Evolutionary conservation across 2,329 filamentous ascomycete species (phyloP).

Genomic region (Diaporthe capsici): DNA sequence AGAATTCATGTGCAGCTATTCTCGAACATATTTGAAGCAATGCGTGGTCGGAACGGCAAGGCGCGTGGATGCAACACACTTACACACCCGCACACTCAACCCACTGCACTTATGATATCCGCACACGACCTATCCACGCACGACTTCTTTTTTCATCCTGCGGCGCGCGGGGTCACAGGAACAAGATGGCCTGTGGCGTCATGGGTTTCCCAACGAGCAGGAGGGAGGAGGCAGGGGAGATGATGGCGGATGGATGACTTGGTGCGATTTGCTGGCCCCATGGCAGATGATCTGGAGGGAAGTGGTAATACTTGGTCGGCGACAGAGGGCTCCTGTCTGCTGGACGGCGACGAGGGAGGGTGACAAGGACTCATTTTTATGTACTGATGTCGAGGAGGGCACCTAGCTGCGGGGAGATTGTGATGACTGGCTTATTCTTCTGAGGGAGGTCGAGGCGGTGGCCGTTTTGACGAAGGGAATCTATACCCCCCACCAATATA

Average conservation of each 20-base stretch:
- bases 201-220: neutral
- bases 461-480: constrained; percentile 41
- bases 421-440: constrained; percentile 39
- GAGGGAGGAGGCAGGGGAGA: neutral
- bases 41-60: constrained; percentile 15
- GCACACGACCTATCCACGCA: neutral
- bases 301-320: neutral
- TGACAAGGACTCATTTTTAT: neutral
- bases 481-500: constrained; percentile 43
- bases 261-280: neutral
- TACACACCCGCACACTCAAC: neutral
- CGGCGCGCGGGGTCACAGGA: neutral
- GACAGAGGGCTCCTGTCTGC: neutral
- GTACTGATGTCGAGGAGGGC: neutral
- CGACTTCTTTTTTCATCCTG: too few species aligned
- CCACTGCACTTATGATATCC: neutral
- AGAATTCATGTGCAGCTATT: constrained; percentile 23
- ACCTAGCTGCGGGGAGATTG: constrained; percentile 25
- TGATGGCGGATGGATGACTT: neutral
- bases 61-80: constrained; percentile 14
- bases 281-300: neutral
- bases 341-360: neutral
- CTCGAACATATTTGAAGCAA: constrained; percentile 23
- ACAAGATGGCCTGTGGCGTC: neutral
- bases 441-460: constrained; percentile 32